Percentiles rank a stretch among this genome's conserved stretches.
These are phyloP conservation scores for Solanum dulcamara DNA, from an alignment of 257 asterid genomes.

Conservation along the genomic window DNA sequence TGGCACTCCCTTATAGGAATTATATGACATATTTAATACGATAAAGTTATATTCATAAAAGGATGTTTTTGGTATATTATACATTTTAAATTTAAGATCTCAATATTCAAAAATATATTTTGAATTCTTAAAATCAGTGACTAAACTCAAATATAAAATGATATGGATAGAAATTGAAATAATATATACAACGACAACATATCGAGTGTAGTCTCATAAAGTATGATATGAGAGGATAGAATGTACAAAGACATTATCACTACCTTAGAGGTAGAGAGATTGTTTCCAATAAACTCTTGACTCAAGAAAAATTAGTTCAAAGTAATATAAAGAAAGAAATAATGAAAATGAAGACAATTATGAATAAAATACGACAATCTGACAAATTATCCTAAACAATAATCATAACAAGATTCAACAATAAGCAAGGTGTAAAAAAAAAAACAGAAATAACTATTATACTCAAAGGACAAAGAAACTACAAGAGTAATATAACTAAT, in stretches of 20 bases:
- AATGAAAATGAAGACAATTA: neutral
- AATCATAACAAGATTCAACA: too few relatives aligned
- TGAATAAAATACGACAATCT: neutral
- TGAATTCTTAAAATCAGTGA: neutral
- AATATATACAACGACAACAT: neutral
- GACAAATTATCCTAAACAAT: neutral
- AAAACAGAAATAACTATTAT: neutral
- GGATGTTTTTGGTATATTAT: neutral
- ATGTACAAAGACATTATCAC: neutral
- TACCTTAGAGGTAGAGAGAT: neutral
- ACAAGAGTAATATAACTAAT: too few relatives aligned
- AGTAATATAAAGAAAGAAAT: too few relatives aligned
- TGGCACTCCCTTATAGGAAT: neutral
- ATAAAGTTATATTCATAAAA: neutral
- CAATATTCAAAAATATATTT: neutral
- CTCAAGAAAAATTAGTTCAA: neutral
- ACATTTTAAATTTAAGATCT: neutral
- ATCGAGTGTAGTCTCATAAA: fast-evolving
- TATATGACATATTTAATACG: neutral
- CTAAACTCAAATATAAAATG: neutral
- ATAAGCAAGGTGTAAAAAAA: too few relatives aligned
- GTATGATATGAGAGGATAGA: too few relatives aligned
- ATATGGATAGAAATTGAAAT: neutral
- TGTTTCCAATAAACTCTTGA: too few relatives aligned
- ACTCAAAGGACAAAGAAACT: neutral